Conservation (phyloP, 106 monocot species). For the Hemerocallis citrina region DNA sequence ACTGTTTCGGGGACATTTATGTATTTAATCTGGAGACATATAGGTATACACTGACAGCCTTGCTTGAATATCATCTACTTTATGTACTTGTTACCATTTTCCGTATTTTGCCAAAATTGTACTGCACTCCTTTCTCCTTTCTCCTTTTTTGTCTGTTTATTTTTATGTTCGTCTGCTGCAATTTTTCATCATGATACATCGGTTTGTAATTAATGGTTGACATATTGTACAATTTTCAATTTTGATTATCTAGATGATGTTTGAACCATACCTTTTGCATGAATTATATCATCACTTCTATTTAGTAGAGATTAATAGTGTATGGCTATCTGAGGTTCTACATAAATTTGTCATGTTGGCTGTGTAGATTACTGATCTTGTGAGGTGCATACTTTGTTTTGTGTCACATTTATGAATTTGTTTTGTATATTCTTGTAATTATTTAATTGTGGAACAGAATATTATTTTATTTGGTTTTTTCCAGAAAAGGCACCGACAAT, state of each 20-base stretch:
- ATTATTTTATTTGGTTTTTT: no score
- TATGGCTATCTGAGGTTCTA: no score
- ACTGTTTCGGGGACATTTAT: slow-evolving; percentile 94
- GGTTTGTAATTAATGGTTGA: neutral
- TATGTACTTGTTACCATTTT: neutral
- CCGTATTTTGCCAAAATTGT: neutral
- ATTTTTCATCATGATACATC: neutral
- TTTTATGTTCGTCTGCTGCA: neutral
- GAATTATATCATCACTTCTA: neutral
- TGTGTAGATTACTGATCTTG: no score
- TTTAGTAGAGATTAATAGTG: no score
- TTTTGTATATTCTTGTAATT: no score
- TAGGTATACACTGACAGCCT: slow-evolving; percentile 28
- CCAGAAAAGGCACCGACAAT: no score
- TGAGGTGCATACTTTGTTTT: no score
- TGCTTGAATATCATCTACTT: neutral
- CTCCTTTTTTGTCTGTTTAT: neutral
- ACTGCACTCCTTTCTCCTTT: no score
- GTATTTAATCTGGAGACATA: slow-evolving; percentile 80
- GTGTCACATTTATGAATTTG: no score
- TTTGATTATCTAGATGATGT: neutral
- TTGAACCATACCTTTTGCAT: neutral
- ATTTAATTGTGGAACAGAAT: no score
- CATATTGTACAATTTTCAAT: neutral
- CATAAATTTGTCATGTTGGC: no score